Conservation (phyloP, 305 asterid genomes). For the Ilex paraguariensis region DNA sequence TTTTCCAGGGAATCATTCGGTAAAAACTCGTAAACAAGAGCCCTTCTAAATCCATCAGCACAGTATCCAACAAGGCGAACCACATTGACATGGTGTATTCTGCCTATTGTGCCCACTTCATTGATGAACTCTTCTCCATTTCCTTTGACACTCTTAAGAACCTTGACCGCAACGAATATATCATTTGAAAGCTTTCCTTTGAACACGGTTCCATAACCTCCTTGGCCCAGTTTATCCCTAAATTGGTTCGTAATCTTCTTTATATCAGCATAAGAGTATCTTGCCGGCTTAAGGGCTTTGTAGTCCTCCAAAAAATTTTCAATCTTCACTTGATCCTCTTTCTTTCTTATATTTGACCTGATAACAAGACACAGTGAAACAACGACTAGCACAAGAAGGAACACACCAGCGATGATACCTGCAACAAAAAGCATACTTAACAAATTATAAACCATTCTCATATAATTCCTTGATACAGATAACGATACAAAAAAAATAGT, state of each 20-base stretch:
- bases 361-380: not conserved
- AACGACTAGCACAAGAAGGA: not conserved
- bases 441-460: too few relatives aligned
- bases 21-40: slow-evolving; percentile 43
- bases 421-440: too few relatives aligned
- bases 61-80: slow-evolving; percentile 53
- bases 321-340: slow-evolving; percentile 14
- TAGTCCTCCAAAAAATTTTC: not conserved
- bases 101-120: slow-evolving; percentile 49
- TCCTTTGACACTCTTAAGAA: slow-evolving; percentile 35
- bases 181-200: not conserved
- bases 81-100: slow-evolving; percentile 42
- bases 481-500: too few relatives aligned
- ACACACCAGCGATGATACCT: not conserved
- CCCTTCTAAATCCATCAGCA: slow-evolving; percentile 35
- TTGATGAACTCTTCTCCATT: slow-evolving; percentile 46
- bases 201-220: slow-evolving; percentile 1
- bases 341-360: slow-evolving; percentile 22
- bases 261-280: not conserved
- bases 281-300: not conserved
- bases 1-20: slow-evolving; percentile 33
- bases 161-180: slow-evolving; percentile 12
- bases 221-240: slow-evolving; percentile 1
- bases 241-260: not conserved
- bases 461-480: too few relatives aligned